Percentiles rank a stretch among this genome's conserved stretches.
Evolutionary conservation across 768 basidiomycete species (phyloP).

Genomic region (Tremella yokohamensis): DNA sequence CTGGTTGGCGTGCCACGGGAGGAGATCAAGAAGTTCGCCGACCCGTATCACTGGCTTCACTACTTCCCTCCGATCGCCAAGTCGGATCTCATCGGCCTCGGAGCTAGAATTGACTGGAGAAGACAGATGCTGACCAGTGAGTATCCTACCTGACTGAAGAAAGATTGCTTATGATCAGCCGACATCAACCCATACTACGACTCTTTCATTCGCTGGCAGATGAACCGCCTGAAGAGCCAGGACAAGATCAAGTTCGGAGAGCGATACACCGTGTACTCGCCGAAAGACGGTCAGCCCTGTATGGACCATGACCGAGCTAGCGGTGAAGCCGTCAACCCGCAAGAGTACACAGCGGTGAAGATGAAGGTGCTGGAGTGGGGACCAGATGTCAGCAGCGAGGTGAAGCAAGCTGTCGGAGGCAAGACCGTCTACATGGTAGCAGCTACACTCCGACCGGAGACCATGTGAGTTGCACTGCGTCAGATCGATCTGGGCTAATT

Average conservation of each 20-base stretch:
- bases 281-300: conserved; percentile 97
- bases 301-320: conserved; percentile 99
- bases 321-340: conserved; percentile 90
- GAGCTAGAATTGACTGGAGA: conserved; percentile 97
- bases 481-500: neutral
- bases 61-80: conserved; percentile 96
- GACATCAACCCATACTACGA: conserved; percentile 97
- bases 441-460: conserved; percentile 92
- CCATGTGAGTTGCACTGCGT: conserved; percentile 64
- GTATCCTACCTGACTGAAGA: neutral
- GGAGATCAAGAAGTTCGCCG: conserved; percentile 94
- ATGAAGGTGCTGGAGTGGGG: conserved; percentile 90
- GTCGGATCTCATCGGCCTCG: conserved; percentile 80
- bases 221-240: conserved; percentile 80
- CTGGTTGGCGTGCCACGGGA: conserved; percentile 79
- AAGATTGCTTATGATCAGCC: conserved; percentile 49
- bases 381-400: conserved; percentile 60
- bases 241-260: conserved; percentile 98
- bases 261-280: conserved; percentile 96
- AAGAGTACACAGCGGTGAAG: conserved; percentile 91
- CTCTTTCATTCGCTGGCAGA: conserved; percentile 94
- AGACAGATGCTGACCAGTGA: conserved; percentile 79
- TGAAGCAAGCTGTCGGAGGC: conserved; percentile 67
- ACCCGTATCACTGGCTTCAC: conserved; percentile 85
- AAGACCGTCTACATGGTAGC: conserved; percentile 89